phyloP scores from a whole-genome alignment of 257 asterid genomes.

The Capsicum chinense region DNA sequence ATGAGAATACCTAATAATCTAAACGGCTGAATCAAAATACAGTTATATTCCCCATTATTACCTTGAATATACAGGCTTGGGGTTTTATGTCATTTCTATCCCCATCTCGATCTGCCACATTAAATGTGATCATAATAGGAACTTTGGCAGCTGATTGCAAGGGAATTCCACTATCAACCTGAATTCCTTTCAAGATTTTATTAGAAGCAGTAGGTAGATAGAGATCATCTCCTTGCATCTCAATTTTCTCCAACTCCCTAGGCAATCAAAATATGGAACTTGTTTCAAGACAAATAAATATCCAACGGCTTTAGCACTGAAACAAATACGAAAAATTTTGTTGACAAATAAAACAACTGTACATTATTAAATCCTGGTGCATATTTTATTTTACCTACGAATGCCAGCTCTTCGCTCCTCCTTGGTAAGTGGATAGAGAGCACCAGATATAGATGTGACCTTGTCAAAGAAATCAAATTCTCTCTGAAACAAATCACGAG shows the following conservation, averaged over 20 bases:
- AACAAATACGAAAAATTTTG: not conserved
- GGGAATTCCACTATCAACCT: constrained; percentile 92
- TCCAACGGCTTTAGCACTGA: not conserved
- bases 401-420: constrained; percentile 96
- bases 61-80: constrained; percentile 98
- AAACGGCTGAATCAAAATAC: not conserved
- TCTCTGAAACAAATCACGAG: constrained; percentile 71
- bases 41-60: constrained; percentile 31
- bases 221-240: constrained; percentile 82
- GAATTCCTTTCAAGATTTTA: constrained; percentile 87
- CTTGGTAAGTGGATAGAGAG: constrained; percentile 85
- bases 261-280: not conserved
- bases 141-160: constrained; percentile 98
- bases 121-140: constrained; percentile 96
- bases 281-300: not conserved
- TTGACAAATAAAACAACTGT: not conserved
- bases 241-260: constrained; percentile 94
- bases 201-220: constrained; percentile 92
- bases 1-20: too few relatives aligned
- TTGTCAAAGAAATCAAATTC: constrained; percentile 97
- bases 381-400: constrained; percentile 58
- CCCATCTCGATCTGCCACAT: constrained; percentile 86
- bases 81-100: constrained; percentile 75
- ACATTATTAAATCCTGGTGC: constrained; percentile 29
- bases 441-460: constrained; percentile 97